Base-by-base conservation (phyloP, 352 stramenopile genomes). In the Globisporangium uncinulatum region DNA sequence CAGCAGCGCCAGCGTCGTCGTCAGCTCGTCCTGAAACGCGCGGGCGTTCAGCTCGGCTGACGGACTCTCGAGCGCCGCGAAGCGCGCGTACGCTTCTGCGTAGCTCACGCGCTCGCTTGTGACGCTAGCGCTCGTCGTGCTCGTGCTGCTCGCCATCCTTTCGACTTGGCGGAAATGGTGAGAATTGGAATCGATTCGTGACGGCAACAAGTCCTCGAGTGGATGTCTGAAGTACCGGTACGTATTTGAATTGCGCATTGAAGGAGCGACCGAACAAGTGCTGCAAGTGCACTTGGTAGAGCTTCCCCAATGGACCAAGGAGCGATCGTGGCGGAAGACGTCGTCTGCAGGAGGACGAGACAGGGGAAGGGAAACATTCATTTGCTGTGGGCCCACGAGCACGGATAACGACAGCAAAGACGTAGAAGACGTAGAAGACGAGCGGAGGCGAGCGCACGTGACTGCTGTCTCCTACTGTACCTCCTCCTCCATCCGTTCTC, bases 11-110 rank as follows among this genome's bases (percentile, higher is more conserved):
- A 83, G 63, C 34, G 64, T 61, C 10, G 56, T 31, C 17, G 63
- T 54, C 24, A 85, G 61, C 56, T 74, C 67, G 51, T 85, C 63
- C 57, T 85, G 74, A 68, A 85, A 85, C 13, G 61, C 65, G 21
- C 62, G 56, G 45, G 45, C 58, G 55, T 81, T 81, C 37, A 70
- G 73, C 65, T 81, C 72, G 41, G 41, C n/a, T 41, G 63, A 65
- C 20, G 74, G 65, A 53, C 65, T 76, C 57, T 83, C 72, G 31
- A 83, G 64, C 53, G 66, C 64, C 51, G 66, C 53, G 62, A 76
- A 81, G 49, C 69, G 67, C 52, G 67, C 69, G 53, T 81, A 74
- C 29, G 65, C 64, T 36, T 67, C 57, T 11, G 66, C 67, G 56
- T 68, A 81, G 56, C 56, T 67, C 48, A 81, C 66, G 56, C 66